Base-by-base conservation (phyloP, 208 protist genomes). In the Zelonia costaricensis region DNA sequence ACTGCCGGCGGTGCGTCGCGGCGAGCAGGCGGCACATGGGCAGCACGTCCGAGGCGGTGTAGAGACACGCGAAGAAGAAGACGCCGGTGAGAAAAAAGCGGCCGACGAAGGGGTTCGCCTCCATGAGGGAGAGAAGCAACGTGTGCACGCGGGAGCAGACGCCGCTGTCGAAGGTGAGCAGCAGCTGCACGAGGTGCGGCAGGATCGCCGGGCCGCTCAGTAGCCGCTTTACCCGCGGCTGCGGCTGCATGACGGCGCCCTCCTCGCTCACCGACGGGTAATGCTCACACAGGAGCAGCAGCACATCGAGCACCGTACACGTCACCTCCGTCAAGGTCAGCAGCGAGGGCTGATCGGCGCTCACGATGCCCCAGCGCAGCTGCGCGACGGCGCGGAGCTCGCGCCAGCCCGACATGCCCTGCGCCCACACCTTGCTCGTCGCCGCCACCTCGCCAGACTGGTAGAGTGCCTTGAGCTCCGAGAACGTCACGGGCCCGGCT, bases 61-160 rank as follows among this genome's bases (percentile, higher is more conserved):
- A 98, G 69, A 98, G 91, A 31, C 97, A 82, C 20, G 86, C 72
- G 59, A 98, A 98, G 67, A 94, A 97, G 61, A 98, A 98, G 28
- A 81, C 81, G 47, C 97, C 97, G 22, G 95, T 97, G 18, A 94
- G 69, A 69, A 95, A 98, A 44, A 98, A 82, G 7, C 83, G 82
- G 4, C 82, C 69, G 8, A 96, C 68, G 2, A 78, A 31, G 13
- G 83, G 79, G 74, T 98, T 98, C 49, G 98, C 91, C 56, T 87
- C 69, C 74, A 98, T 88, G 44, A 98, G 66, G 27, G 58, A 56
- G 38, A 69, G 84, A 4, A 98, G 77, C 27, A 98, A 75, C 13
- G 33, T 64, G 66, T 95, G 83, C 16, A 94, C 88, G 15, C 92
- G 85, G 18, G 53, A 79, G 81, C 79, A 98, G 54, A 82, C 81